Evolutionary conservation across 2,329 filamentous ascomycete species (phyloP), one percentile per base, ranked within the genome.

Genomic region (Talaromyces piceae): DNA sequence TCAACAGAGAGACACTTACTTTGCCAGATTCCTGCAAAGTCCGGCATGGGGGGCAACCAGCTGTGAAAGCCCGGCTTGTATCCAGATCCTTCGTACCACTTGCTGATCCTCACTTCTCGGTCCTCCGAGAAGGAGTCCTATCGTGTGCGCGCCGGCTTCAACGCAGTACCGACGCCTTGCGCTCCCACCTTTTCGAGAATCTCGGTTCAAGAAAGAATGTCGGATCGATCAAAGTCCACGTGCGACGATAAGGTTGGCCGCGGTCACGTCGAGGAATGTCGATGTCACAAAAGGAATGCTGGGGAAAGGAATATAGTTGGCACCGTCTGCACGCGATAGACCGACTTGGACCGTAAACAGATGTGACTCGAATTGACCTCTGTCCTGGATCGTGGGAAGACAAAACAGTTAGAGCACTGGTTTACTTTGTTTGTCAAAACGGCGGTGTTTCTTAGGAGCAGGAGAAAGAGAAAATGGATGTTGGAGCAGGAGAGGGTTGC

Each of bases 101-200:
- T 26, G 5, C 26, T 22, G 39, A 55, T n/a, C 58, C 68, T 70
- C 68, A 55, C 68, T 69, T 64, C 68, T 69, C 68, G 67, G 64
- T 68, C 49, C 47, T 41, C 51, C 54, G 51, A 56, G 52, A 55
- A 54, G 49, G 52, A 56, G 49, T 54, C 49, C 11, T 54, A 4
- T 31, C 18, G 25, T 45, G n/a, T 28, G 44, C 41, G 31, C 41
- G 50, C 16, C 31, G 28, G 28, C 37, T 41, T 39, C 50, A n/a
- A 31, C 39, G 33, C 45, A 30, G 45, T 31, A 48, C 45, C 65
- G 68, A 70, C 66, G 67, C 25, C 41, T 47, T 39, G n/a, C 47
- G 46, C 43, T 47, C 41, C 39, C 50, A 30, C 43, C 54, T 56
- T 52, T n/a, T n/a, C n/a, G n/a, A n/a, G n/a, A 51, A 31, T 27